These are phyloP conservation scores for Calonectria pauciramosa DNA, from an alignment of 2,329 filamentous ascomycete species.

Conservation along the genomic window DNA sequence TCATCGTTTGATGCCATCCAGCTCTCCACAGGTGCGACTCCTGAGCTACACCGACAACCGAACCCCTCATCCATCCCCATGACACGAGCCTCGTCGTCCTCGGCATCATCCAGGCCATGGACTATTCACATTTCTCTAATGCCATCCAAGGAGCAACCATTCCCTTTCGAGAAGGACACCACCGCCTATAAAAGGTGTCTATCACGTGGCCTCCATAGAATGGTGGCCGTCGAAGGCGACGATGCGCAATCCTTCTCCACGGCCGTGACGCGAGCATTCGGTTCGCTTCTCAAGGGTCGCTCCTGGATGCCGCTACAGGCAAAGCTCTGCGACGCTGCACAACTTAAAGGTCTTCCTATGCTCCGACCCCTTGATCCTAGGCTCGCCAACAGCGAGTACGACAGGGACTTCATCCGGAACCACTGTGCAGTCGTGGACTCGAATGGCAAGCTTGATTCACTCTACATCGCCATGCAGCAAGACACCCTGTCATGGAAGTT, in stretches of 20 bases:
- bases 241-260: constrained; percentile 63
- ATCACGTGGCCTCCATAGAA: constrained; percentile 71
- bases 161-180: constrained; percentile 74
- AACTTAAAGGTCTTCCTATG: constrained; percentile 70
- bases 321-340: constrained; percentile 68
- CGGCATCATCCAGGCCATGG: constrained; percentile 58
- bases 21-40: constrained; percentile 33
- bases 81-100: constrained; percentile 19
- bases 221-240: constrained; percentile 66
- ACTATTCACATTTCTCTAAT: constrained; percentile 73
- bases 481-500: constrained; percentile 70
- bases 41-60: constrained; percentile 19
- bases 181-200: constrained; percentile 72
- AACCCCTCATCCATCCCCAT: constrained; percentile 17
- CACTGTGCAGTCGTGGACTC: constrained; percentile 70
- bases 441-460: constrained; percentile 68
- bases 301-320: constrained; percentile 72
- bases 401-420: constrained; percentile 64
- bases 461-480: constrained; percentile 70
- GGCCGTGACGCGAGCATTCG: constrained; percentile 65
- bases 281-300: constrained; percentile 62
- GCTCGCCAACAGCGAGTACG: constrained; percentile 59
- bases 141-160: constrained; percentile 66
- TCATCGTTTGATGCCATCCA: constrained; percentile 25
- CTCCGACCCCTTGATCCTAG: constrained; percentile 64